Base-by-base conservation (phyloP, 257 asterid genomes). In the Salvia miltiorrhiza region DNA sequence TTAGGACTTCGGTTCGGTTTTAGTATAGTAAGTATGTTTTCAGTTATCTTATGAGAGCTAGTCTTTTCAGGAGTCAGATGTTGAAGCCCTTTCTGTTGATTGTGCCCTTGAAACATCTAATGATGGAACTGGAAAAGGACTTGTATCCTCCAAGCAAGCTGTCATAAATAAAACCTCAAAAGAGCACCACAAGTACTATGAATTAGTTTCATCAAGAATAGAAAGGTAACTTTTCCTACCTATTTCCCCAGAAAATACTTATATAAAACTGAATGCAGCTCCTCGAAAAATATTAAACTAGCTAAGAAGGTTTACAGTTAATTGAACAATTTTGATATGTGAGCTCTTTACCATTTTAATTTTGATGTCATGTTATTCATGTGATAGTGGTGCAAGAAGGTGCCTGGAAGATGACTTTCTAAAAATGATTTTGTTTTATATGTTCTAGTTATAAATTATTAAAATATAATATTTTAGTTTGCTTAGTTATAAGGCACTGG, bases 41-140 rank as follows among this genome's bases (percentile, higher is more conserved):
- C 28, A 53, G 17, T 14, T 13, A 48, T 70, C 67, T 61, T 33
- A 45, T 58, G 43, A 60, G 26, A 76, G 40, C 20, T 76, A 74
- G 52, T 65, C 62, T 54, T 78, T 37, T 64, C 84, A 90, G 98
- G 97, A 90, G 76, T 77, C 86, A 26, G 95, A 93, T 56, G 55
- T 84, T 37, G 94, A 84, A 79, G 80, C 92, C 74, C 89, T 93
- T 56, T 90, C 89, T 77, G 48, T 44, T 23, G 96, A 86, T 70
- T 87, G 88, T 75, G 96, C 83, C 60, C 80, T 90, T 43, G 83
- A 87, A 74, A 86, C 70, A 48, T 82, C 86, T 50, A 54, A 71
- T 16, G 89, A 77, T 72, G 95, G 73, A 76, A 75, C 57, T 30
- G 92, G 83, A 73, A 85, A 81, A 68, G 86, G 79, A 59, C 85